Evolutionary conservation across 2,329 filamentous ascomycete genomes (phyloP), one percentile per base, ranked within the genome.

Genomic region (Passalora sequoiae): DNA sequence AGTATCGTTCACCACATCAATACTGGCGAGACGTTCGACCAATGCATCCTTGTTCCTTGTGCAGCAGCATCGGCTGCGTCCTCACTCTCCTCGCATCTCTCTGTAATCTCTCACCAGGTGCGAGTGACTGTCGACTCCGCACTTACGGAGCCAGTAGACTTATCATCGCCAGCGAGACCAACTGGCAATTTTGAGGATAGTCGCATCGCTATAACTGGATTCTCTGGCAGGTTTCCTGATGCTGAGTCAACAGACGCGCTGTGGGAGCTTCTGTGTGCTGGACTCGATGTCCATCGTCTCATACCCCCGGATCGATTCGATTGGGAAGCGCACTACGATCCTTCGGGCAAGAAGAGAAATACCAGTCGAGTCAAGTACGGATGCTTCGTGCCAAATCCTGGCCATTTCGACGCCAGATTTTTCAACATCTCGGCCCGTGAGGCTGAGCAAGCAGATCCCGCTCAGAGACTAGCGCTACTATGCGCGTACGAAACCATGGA

Each of bases 351-450:
- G 19, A 6, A 8, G 3, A 25, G 17, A n/a, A 45, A 40, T 17
- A 10, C 25, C 6, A 66, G 40, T 20, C 36, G 27, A 1, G 59
- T 56, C 0, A 53, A 45, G 5, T 64, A 59, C 35, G 66, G 67
- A 1, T 63, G 57, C 38, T 69, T 62, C 25, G 52, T 69, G 12
- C 53, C 65, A 9, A 25, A 59, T 1, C 61, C 66, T 0, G 66
- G 60, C 0, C 19, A 57, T 1, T 69, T 70, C 44, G 67, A 70
- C 48, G 39, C 58, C 2, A 48, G 47, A 0, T 65, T 69, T 38
- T 69, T 69, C 53, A 61, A 66, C 31, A 66, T 69, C 51, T 59
- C 55, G 8, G 59, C 56, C 6, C 30, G 51, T 1, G 56, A 59
- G 21, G 42, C 42, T 17, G n/a, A 7, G 4, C 24, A 44, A 17